Evolutionary conservation across 1,139 yeast genomes (phyloP).

Genomic region (Candida tropicalis): DNA sequence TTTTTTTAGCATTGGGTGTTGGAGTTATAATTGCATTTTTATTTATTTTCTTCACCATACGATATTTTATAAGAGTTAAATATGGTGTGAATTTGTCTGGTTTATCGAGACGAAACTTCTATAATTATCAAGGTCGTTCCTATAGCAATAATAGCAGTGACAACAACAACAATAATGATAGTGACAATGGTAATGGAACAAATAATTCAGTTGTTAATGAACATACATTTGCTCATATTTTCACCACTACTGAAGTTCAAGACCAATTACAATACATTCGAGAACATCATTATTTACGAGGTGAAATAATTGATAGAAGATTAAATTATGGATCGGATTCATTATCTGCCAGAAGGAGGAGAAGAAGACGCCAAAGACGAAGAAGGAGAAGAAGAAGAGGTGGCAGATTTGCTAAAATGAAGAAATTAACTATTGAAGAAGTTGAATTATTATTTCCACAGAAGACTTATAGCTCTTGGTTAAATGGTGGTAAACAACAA

Average conservation of each 20-base stretch:
- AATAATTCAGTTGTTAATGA: conserved; percentile 6
- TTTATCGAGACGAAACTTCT: conserved; percentile 16
- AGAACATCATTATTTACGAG: conserved; percentile 32
- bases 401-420: conserved; percentile 48
- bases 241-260: conserved; percentile 28
- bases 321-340: conserved; percentile 10
- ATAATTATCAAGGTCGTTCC: conserved; percentile 1
- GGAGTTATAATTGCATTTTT: conserved; percentile 58
- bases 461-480: conserved; percentile 63
- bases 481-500: conserved; percentile 55
- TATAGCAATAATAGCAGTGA: neutral
- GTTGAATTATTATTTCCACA: conserved; percentile 69
- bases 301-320: conserved; percentile 34
- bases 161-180: neutral
- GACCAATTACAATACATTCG: conserved; percentile 41
- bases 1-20: conserved; percentile 64
- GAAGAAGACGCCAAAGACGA: conserved; percentile 23
- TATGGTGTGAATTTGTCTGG: conserved; percentile 57
- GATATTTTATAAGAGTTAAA: conserved; percentile 59
- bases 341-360: conserved; percentile 12
- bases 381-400: conserved; percentile 42
- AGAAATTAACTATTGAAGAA: conserved; percentile 58
- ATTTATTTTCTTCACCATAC: conserved; percentile 58
- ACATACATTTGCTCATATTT: conserved; percentile 14
- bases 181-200: neutral